These are phyloP conservation scores for Cordyceps javanica DNA, from an alignment of 2,329 filamentous ascomycete genomes.

Conservation along the genomic window DNA sequence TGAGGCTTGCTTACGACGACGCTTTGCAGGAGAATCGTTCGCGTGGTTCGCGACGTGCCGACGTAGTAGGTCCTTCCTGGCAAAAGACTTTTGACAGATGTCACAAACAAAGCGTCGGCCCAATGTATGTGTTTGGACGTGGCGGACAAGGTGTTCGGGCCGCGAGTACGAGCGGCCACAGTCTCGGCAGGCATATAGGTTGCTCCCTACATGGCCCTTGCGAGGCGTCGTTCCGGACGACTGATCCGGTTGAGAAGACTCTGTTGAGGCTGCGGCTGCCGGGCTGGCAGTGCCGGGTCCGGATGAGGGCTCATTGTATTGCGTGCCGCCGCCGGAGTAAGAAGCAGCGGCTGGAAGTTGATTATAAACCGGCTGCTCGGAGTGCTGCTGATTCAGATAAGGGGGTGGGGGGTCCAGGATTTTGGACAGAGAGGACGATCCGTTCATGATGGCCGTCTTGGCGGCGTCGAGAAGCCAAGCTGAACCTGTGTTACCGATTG, in stretches of 20 bases:
- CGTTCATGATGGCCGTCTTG: slow-evolving; percentile 8
- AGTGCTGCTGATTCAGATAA: neutral
- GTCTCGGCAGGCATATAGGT: slow-evolving; percentile 45
- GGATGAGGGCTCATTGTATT: neutral
- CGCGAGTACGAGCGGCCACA: slow-evolving; percentile 46
- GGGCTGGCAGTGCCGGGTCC: neutral
- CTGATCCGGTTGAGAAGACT: neutral
- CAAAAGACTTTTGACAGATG: slow-evolving; percentile 48
- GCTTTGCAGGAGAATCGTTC: slow-evolving; percentile 41
- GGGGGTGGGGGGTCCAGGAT: slow-evolving; percentile 9
- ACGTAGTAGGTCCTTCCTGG: slow-evolving; percentile 47
- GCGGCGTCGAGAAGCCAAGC: neutral
- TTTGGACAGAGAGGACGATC: slow-evolving; percentile 7
- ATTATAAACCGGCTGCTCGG: neutral
- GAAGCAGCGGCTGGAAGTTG: neutral
- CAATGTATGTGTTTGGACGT: slow-evolving; percentile 45
- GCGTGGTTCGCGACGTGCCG: slow-evolving; percentile 47
- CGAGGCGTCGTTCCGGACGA: slow-evolving; percentile 19
- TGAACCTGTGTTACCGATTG: neutral
- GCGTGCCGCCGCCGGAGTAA: neutral
- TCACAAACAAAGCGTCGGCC: slow-evolving; percentile 44
- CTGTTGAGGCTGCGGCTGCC: neutral
- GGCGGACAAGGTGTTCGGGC: slow-evolving; percentile 47
- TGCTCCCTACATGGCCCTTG: slow-evolving; percentile 18
- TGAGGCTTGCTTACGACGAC: slow-evolving; percentile 38